Conservation (phyloP, 2,329 filamentous ascomycete species). For the Trichoderma sp. region DNA sequence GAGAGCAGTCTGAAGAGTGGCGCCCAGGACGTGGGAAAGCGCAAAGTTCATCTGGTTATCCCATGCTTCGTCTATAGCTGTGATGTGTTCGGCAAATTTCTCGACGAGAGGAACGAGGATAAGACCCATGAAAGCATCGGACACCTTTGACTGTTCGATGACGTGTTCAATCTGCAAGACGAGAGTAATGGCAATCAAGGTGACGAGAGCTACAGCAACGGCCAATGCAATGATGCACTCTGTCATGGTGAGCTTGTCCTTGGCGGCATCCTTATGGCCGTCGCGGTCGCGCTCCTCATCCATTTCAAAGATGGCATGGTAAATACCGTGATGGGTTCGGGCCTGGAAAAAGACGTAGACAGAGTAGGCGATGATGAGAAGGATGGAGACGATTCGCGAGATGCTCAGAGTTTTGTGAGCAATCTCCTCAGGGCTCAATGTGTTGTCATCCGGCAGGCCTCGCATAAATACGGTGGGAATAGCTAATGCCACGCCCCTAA, state of each 20-base stretch:
- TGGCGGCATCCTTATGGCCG: slow-evolving; percentile 54
- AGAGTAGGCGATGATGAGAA: slow-evolving; percentile 48
- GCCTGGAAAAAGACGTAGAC: slow-evolving; percentile 72
- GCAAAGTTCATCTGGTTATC: slow-evolving; percentile 60
- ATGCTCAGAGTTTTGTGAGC: slow-evolving; percentile 57
- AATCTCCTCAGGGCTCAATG: slow-evolving; percentile 41
- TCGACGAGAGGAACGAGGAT: slow-evolving; percentile 68
- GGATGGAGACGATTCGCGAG: slow-evolving; percentile 66
- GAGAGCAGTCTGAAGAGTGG: slow-evolving; percentile 72
- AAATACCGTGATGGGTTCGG: slow-evolving; percentile 74
- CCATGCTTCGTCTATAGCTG: slow-evolving; percentile 68
- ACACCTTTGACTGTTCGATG: slow-evolving; percentile 31
- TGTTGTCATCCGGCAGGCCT: slow-evolving; percentile 30
- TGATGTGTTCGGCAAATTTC: slow-evolving; percentile 69
- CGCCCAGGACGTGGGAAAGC: slow-evolving; percentile 68
- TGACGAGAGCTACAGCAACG: slow-evolving; percentile 58
- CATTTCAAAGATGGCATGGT: slow-evolving; percentile 67
- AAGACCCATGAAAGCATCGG: slow-evolving; percentile 45
- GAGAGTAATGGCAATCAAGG: slow-evolving; percentile 65
- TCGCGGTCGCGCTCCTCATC: slow-evolving; percentile 70
- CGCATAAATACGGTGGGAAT: slow-evolving; percentile 8
- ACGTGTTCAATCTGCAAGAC: slow-evolving; percentile 62
- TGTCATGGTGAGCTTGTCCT: slow-evolving; percentile 64
- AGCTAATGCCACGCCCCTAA: slow-evolving; percentile 2
- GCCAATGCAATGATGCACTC: slow-evolving; percentile 61